Percentiles rank a stretch among this genome's conserved stretches.
These are phyloP conservation scores for Penicillium silybi DNA, from an alignment of 495 filamentous ascomycete species.

Conservation along the genomic window DNA sequence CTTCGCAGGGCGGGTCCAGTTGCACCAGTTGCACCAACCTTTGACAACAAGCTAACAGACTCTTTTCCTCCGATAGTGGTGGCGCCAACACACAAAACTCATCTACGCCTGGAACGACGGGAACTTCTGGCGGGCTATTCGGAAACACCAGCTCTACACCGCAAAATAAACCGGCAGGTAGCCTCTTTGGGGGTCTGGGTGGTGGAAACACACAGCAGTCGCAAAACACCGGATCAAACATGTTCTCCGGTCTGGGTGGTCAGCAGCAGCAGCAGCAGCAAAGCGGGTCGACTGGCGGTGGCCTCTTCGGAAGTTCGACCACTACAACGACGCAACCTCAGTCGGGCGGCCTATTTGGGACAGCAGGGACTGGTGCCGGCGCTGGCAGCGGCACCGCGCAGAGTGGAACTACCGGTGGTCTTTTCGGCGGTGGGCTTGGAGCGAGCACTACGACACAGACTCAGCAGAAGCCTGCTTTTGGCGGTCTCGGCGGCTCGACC, in stretches of 20 bases:
- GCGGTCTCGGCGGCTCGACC: slow-evolving; percentile 25
- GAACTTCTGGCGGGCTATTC: slow-evolving; percentile 35
- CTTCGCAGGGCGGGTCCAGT: background rate
- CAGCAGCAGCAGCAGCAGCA: slow-evolving; percentile 26
- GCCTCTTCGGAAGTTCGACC: slow-evolving; percentile 50
- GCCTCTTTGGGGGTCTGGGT: slow-evolving; percentile 44
- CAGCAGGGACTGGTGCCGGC: slow-evolving; percentile 30
- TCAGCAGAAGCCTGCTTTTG: slow-evolving; percentile 37
- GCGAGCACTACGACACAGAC: slow-evolving; percentile 32
- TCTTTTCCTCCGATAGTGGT: slow-evolving; percentile 6
- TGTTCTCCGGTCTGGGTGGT: slow-evolving; percentile 34
- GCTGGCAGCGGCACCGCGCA: slow-evolving; percentile 31
- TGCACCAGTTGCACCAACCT: background rate
- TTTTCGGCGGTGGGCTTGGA: slow-evolving; percentile 40
- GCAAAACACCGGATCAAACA: slow-evolving; percentile 37
- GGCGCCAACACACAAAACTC: slow-evolving; percentile 26
- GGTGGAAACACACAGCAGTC: slow-evolving; percentile 28
- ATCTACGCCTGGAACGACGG: slow-evolving; percentile 24
- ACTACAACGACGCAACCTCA: slow-evolving; percentile 43
- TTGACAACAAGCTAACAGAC: slow-evolving; percentile 2
- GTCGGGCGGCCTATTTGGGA: slow-evolving; percentile 45
- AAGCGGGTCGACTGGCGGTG: slow-evolving; percentile 26
- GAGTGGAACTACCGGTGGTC: slow-evolving; percentile 29
- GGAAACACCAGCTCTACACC: slow-evolving; percentile 28
- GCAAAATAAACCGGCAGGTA: slow-evolving; percentile 38